These are phyloP conservation scores for Ettlia oleoabundans DNA, from an alignment of 139 green algal genomes.

Conservation along the genomic window DNA sequence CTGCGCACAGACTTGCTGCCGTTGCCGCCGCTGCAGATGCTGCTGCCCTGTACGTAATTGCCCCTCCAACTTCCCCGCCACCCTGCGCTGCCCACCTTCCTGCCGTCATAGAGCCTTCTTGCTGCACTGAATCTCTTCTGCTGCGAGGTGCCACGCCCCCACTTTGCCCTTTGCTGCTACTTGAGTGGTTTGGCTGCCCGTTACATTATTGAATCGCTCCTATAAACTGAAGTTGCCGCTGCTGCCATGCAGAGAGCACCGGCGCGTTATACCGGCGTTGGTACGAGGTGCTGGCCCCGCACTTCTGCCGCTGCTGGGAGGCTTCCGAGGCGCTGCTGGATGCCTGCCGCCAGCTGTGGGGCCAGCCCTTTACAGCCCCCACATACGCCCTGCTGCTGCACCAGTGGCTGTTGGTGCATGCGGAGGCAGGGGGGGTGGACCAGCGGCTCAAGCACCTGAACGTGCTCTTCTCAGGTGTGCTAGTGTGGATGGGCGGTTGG, in stretches of 20 bases:
- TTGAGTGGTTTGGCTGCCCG: too few relatives aligned
- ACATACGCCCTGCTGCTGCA: slow-evolving; percentile 82
- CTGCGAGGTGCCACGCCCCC: too few relatives aligned
- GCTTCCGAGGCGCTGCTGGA: slow-evolving; percentile 66
- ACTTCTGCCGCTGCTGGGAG: slow-evolving; percentile 60
- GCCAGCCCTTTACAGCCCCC: slow-evolving; percentile 72
- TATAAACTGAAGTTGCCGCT: neutral
- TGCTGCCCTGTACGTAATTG: too few relatives aligned
- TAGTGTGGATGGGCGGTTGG: neutral
- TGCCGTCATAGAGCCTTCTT: too few relatives aligned
- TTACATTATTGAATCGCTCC: neutral
- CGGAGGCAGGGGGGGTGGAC: slow-evolving; percentile 59
- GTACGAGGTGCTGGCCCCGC: slow-evolving; percentile 76
- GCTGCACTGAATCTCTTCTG: too few relatives aligned
- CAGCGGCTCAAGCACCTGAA: slow-evolving; percentile 81
- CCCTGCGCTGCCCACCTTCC: too few relatives aligned
- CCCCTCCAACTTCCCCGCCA: too few relatives aligned
- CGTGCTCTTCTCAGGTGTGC: slow-evolving; percentile 72
- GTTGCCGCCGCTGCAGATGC: too few relatives aligned
- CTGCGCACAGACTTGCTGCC: too few relatives aligned
- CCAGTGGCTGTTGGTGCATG: slow-evolving; percentile 74
- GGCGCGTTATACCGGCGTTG: slow-evolving; percentile 35
- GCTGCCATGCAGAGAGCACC: slow-evolving; percentile 31
- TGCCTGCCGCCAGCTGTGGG: slow-evolving; percentile 78
- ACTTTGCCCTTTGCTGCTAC: too few relatives aligned